Evolutionary conservation across 1,139 yeast genomes (phyloP), one percentile per base, ranked within the genome.

Genomic region (Protomyces lactucae-debilis): DNA sequence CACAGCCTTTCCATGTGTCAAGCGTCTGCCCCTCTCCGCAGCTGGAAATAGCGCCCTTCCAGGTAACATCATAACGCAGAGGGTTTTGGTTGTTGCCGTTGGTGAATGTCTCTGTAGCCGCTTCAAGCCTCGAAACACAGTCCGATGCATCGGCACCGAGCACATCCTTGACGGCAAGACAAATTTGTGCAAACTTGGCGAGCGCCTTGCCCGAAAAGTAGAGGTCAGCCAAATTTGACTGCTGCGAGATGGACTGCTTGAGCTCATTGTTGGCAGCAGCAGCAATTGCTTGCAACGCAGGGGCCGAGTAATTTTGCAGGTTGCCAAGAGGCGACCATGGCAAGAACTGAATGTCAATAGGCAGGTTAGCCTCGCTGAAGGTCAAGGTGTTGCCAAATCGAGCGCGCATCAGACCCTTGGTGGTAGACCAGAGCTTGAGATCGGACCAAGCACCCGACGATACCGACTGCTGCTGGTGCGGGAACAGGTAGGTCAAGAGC

Each of bases 101-200:
- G 40, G 80, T 73, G 76, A 84, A 84, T 3, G 77, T 72, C 9
- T 74, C 76, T 68, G 85, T 80, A 0, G 89, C 87, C 1, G 75
- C 72, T 72, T 87, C 83, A 72, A 87, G 71, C 46, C 75, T 76
- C 3, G 72, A 72, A 64, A 86, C 78, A 8, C 86, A 80, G 16
- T 79, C 72, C 52, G 77, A 71, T 12, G 90, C 77, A 23, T 80
- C 80, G 5, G 73, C 78, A 59, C 80, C 75, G 64, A 87, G 75
- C 64, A 87, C 80, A 57, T 85, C 88, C 68, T 82, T 77, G 52
- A 85, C 82, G 9, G 85, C 87, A 67, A 85, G 80, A 60, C 87
- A 77, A 61, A 87, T 81, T 73, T 86, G 85, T 8, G 93, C 91
- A 72, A 83, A 87, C 75, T 87, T 87, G 75, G 87, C 93, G 56